These are phyloP conservation scores for Cerrena zonata DNA, from an alignment of 1,284 basidiomycete species.

Conservation along the genomic window DNA sequence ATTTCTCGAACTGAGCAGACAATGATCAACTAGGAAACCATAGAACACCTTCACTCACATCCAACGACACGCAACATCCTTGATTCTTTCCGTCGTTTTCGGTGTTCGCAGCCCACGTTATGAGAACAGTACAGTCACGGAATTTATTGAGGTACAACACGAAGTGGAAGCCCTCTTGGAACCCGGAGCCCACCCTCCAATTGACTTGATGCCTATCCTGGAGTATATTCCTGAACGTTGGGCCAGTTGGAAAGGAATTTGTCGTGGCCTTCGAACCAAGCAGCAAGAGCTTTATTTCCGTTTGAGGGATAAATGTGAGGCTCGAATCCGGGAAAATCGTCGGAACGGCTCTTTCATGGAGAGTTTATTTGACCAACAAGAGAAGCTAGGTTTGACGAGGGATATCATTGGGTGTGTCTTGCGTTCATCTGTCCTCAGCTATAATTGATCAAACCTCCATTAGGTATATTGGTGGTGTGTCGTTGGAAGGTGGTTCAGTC, in stretches of 20 bases:
- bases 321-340: slow-evolving; percentile 5
- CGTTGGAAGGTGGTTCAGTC: slow-evolving; percentile 5
- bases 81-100: slow-evolving; percentile 25
- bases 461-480: slow-evolving; percentile 7
- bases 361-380: neutral
- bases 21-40: neutral
- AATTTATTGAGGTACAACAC: slow-evolving; percentile 24
- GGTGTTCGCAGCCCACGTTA: slow-evolving; percentile 27
- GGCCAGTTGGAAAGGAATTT: slow-evolving; percentile 29
- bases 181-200: slow-evolving; percentile 29
- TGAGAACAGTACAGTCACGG: slow-evolving; percentile 17
- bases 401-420: neutral
- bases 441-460: neutral
- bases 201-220: slow-evolving; percentile 31
- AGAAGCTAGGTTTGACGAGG: no score
- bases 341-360: slow-evolving; percentile 15
- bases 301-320: slow-evolving; percentile 13
- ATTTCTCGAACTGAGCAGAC: neutral
- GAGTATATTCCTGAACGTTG: slow-evolving; percentile 29
- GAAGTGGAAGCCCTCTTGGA: slow-evolving; percentile 23
- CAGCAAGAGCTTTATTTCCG: slow-evolving; percentile 22
- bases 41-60: slow-evolving; percentile 26
- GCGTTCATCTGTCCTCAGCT: neutral
- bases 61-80: slow-evolving; percentile 24
- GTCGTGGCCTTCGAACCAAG: slow-evolving; percentile 16